Evolutionary conservation across 164 flowering plant species (phyloP).

Genomic region (Warburgia ugandensis): DNA sequence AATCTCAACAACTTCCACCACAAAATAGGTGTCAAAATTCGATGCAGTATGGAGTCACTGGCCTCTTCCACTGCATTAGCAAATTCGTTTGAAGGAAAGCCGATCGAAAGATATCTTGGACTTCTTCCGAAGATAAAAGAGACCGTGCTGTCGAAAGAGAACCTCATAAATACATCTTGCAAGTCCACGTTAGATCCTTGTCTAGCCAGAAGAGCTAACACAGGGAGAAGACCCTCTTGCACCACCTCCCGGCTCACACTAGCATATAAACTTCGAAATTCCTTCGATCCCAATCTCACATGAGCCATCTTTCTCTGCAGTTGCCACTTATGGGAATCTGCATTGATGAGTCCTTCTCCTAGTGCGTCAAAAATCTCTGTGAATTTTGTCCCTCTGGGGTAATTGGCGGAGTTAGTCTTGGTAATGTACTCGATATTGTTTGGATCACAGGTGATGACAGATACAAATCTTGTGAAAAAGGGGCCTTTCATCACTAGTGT

Average conservation of each 20-base stretch:
- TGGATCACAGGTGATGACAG: conserved; percentile 20
- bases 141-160: conserved; percentile 18
- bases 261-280: conserved; percentile 2
- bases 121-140: conserved; percentile 9
- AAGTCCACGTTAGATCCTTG: conserved; percentile 10
- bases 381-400: conserved; percentile 29
- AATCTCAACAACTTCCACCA: conserved; percentile 14
- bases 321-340: conserved; percentile 18
- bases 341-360: conserved; percentile 39
- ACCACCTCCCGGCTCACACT: not conserved
- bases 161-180: conserved; percentile 23
- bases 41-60: conserved; percentile 8
- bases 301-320: conserved; percentile 13
- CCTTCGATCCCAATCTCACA: conserved; percentile 1
- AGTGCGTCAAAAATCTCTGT: conserved; percentile 27
- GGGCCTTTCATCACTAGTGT: not conserved
- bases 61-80: conserved; percentile 21
- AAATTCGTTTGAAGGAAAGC: conserved; percentile 12
- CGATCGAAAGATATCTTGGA: conserved; percentile 8
- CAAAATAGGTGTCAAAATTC: conserved; percentile 7
- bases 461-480: not conserved
- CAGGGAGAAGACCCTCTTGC: conserved; percentile 7
- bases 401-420: conserved; percentile 29
- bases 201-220: conserved; percentile 4
- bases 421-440: conserved; percentile 25